These are phyloP conservation scores for Barbarea vulgaris DNA, from an alignment of 345 rosid species.

Conservation along the genomic window DNA sequence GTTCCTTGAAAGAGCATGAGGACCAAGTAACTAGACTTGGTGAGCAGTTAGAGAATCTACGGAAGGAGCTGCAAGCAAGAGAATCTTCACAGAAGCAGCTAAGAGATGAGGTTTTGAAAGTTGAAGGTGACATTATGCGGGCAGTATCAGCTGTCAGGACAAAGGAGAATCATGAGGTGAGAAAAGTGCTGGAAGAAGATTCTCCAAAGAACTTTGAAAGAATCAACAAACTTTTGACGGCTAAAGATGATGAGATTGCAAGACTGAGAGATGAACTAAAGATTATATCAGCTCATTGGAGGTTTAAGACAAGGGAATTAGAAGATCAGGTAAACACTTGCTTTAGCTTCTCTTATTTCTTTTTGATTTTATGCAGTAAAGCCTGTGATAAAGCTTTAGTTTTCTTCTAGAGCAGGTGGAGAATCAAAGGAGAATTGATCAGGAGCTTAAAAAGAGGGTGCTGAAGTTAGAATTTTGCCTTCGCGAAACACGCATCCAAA, in stretches of 20 bases:
- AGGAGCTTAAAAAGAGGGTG: constrained; percentile 84
- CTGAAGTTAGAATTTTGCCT: constrained; percentile 91
- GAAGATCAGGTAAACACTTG: constrained; percentile 69
- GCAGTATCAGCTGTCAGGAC: constrained; percentile 56
- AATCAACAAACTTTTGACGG: constrained; percentile 55
- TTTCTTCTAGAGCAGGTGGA: constrained; percentile 57
- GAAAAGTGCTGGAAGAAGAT: constrained; percentile 60
- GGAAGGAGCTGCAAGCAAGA: constrained; percentile 72
- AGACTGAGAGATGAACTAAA: constrained; percentile 74
- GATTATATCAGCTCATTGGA: constrained; percentile 85
- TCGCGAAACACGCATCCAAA: constrained; percentile 83
- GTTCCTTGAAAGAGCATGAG: constrained; percentile 68
- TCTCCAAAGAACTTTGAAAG: constrained; percentile 71
- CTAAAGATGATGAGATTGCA: constrained; percentile 73
- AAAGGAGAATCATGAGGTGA: constrained; percentile 58
- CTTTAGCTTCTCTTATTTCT: constrained; percentile 14
- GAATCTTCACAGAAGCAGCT: constrained; percentile 76
- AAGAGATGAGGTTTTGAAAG: constrained; percentile 73
- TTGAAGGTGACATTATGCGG: constrained; percentile 69
- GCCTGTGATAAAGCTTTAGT: background rate
- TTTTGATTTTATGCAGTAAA: background rate
- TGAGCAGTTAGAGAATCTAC: constrained; percentile 60
- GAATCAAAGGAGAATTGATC: constrained; percentile 79
- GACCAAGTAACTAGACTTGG: constrained; percentile 65
- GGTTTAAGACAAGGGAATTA: constrained; percentile 73